Evolutionary conservation across 1,139 yeast species (phyloP), one percentile per base, ranked within the genome.

Genomic region (Suhomyces bribrorum): DNA sequence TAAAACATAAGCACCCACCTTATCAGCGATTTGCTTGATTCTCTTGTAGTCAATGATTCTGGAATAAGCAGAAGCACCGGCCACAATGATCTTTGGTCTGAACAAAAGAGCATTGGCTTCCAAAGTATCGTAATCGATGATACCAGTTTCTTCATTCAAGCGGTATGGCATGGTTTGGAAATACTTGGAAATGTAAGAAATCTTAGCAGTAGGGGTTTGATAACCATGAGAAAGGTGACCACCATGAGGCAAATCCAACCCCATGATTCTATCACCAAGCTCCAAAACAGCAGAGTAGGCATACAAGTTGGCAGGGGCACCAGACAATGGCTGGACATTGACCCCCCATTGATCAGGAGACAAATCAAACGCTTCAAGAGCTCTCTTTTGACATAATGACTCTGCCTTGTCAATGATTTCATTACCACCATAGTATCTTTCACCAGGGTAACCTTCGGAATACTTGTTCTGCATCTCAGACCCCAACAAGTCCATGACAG

Each of bases 371-470:
- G 95, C 92, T 59, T 85, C 84, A 45, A 90, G 73, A 26, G 97
- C 97, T 66, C 97, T 81, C 61, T 83, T 76, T 69, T 88, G 96
- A 69, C 97, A 90, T 53, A 90, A 72, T 11, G 79, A 65, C 72
- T 90, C 97, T 48, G 94, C 90, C 69, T 83, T 79, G 66, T 90
- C 97, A 55, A 90, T 90, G 65, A 83, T 82, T 69, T 90, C 90
- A 64, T 90, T 90, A 62, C 97, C 97, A 62, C 97, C 97, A 58
- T 90, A 90, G 71, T 90, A 90, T 64, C 97, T 82, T 56, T 89
- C 96, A 47, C 96, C 96, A 35, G 97, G 97, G 68, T 90, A 90
- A 44, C 97, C 97, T 70, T 90, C 97, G n/a, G 96, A 88, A 69
- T 90, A 90, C 75, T 90, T 90, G 78, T 90, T 90, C 68, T 88